These are phyloP conservation scores for Verticillium longisporum DNA, from an alignment of 2,329 filamentous ascomycete species.

Conservation along the genomic window DNA sequence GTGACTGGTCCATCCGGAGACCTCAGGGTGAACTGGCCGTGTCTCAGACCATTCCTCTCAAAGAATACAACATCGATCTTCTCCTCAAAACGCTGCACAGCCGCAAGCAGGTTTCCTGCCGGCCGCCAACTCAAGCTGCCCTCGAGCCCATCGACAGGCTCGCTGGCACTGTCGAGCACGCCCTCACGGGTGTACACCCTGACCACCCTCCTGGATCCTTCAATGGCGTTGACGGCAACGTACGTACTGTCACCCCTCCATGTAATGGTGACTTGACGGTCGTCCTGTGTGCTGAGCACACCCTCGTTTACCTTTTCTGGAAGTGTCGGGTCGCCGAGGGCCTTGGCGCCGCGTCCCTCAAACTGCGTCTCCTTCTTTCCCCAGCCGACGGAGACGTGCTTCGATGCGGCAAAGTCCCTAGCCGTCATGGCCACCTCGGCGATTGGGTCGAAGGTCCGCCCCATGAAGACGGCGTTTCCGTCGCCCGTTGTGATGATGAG, in stretches of 20 bases:
- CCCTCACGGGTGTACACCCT: slow-evolving; percentile 89
- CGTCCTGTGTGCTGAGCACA: slow-evolving; percentile 65
- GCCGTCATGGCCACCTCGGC: slow-evolving; percentile 64
- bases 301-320: slow-evolving; percentile 89
- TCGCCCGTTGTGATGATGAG: slow-evolving; percentile 75
- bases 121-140: slow-evolving; percentile 85
- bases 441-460: slow-evolving; percentile 78
- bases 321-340: slow-evolving; percentile 86
- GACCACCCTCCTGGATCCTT: slow-evolving; percentile 68
- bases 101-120: slow-evolving; percentile 82
- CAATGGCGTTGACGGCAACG: slow-evolving; percentile 78
- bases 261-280: slow-evolving; percentile 65
- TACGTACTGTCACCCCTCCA: slow-evolving; percentile 95
- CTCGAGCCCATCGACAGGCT: slow-evolving; percentile 91
- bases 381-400: slow-evolving; percentile 95
- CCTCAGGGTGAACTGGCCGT: slow-evolving; percentile 84
- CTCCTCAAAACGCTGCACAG: slow-evolving; percentile 65
- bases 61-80: slow-evolving; percentile 87
- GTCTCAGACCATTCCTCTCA: slow-evolving; percentile 93
- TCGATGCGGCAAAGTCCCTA: slow-evolving; percentile 80
- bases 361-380: slow-evolving; percentile 98
- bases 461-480: slow-evolving; percentile 84
- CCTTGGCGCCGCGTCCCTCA: slow-evolving; percentile 80
- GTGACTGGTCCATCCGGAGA: slow-evolving; percentile 50
- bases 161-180: slow-evolving; percentile 83